Evolutionary conservation across 306 rosid genomes (phyloP), one percentile per base, ranked within the genome.

Genomic region (Phaseolus lunatus): DNA sequence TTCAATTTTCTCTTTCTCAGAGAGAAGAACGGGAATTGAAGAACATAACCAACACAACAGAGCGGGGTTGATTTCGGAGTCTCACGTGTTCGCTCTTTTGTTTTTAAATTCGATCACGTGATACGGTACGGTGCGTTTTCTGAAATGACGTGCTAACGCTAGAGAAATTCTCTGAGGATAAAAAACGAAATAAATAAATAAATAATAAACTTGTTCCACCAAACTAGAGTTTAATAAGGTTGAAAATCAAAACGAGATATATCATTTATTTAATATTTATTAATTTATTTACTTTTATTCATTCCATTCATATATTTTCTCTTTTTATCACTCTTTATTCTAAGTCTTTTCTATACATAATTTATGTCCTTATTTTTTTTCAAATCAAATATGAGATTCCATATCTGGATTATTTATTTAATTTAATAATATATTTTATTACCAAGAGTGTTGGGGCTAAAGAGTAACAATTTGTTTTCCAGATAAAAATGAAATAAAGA

Each of bases 41-140:
- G 22, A 72, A 64, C n/a, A 48, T 31, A 37, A 63, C 26, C 2
- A 7, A 43, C 35, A 5, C 16, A 53, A 4, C 4, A 31, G 0
- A 31, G 37, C 0, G 43, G 81, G 82, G 88, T 86, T 82, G 84
- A 87, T 81, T 69, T 67, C 24, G 47, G 75, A 2, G 72, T 24
- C 77, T 88, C 96, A 87, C 90, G 90, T 89, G 92, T 14, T 41
- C 54, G 45, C 14, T 9, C 16, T 2, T 2, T 59, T 35, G n/a
- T 26, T 72, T 87, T 81, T 57, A 86, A 88, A 81, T 50, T 70
- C 12, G 4, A 72, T 80, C 89, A 87, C 83, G 89, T 86, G 91
- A 84, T 62, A 2, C 2, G 39, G 33, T 15, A 0, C 56, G 16
- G 5, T 67, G 23, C 67, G 23, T 29, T 24, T 12, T 31, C 43